Evolutionary conservation across 2,329 filamentous ascomycete species (phyloP).

Genomic region (Nigrospora osmanthi): DNA sequence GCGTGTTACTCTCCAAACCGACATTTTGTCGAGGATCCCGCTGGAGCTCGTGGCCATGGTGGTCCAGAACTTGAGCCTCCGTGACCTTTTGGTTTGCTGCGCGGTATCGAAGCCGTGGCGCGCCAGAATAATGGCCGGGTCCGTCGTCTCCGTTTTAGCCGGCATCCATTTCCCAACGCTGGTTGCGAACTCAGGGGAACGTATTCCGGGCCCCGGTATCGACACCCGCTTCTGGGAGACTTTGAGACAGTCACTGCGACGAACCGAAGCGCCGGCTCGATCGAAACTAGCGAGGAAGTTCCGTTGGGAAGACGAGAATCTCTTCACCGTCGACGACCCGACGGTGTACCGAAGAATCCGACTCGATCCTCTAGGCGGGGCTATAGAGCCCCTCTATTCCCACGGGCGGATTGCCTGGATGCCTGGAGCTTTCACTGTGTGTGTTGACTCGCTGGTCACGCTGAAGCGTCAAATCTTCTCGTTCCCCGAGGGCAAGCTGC

Average conservation of each 20-base stretch:
- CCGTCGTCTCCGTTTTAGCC: neutral
- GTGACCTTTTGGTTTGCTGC: neutral
- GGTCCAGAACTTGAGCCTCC: neutral
- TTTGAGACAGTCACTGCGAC: neutral
- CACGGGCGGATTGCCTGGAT: slow-evolving; percentile 1
- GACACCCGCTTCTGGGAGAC: neutral
- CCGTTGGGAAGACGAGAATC: neutral
- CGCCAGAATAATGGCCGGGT: neutral
- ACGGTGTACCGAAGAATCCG: too few species aligned
- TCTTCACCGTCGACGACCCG: too few species aligned
- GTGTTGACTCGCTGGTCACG: neutral
- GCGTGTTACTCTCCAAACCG: neutral
- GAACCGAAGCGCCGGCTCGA: neutral
- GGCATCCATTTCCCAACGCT: neutral
- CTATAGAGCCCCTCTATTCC: neutral
- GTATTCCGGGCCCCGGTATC: too few species aligned
- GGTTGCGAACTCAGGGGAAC: too few species aligned
- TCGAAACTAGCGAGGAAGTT: neutral
- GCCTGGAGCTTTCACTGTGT: neutral
- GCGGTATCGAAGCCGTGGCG: neutral
- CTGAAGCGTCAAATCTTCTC: neutral
- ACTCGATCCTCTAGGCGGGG: neutral
- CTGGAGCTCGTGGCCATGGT: neutral
- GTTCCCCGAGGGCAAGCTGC: neutral
- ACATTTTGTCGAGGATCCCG: neutral